Evolutionary conservation across 345 rosid species (phyloP).

Genomic region (Cochlearia excelsa): DNA sequence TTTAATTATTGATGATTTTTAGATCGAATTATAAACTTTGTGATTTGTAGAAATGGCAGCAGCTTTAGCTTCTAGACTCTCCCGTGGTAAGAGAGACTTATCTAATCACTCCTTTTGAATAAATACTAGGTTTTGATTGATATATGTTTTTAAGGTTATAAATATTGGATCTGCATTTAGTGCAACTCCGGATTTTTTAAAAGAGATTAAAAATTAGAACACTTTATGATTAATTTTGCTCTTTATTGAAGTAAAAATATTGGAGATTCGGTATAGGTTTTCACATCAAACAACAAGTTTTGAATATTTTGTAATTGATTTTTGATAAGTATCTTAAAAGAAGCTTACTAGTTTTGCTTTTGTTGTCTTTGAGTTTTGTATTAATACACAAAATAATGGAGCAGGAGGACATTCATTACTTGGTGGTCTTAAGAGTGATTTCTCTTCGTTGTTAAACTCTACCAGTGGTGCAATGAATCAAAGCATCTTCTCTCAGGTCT

Average conservation of each 20-base stretch:
- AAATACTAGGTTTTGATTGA: background rate
- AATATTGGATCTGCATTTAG: no score
- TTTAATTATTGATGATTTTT: background rate
- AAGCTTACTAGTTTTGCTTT: background rate
- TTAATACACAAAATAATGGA: background rate
- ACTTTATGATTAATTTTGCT: no score
- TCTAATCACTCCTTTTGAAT: background rate
- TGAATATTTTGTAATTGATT: background rate
- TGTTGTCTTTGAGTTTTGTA: background rate
- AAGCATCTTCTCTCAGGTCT: conserved; percentile 47
- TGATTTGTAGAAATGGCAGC: conserved; percentile 34
- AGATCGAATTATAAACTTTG: background rate
- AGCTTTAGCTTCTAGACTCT: conserved; percentile 33
- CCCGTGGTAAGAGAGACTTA: conserved; percentile 25
- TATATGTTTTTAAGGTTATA: background rate
- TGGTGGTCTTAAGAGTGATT: conserved; percentile 44
- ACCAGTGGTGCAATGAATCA: conserved; percentile 36
- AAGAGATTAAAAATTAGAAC: no score
- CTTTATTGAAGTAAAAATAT: no score
- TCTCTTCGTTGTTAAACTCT: conserved; percentile 35
- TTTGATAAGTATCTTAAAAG: background rate
- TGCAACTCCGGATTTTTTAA: no score
- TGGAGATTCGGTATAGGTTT: no score
- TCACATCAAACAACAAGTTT: no score
- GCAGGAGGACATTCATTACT: conserved; percentile 46